These are phyloP conservation scores for Dentipellis sp. DNA, from an alignment of 768 basidiomycete genomes.

Conservation along the genomic window DNA sequence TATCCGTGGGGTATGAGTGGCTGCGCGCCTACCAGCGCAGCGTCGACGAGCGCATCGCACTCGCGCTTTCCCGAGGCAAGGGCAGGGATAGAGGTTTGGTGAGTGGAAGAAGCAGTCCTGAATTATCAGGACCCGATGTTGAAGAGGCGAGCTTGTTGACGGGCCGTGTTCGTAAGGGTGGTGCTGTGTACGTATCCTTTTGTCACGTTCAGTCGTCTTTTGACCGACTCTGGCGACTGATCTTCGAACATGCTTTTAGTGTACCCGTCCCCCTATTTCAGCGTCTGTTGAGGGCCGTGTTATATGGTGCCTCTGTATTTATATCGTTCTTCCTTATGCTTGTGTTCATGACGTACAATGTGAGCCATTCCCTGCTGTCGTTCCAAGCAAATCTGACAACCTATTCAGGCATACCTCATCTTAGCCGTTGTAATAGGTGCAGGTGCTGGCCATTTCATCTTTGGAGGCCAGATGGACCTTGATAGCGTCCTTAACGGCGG, in stretches of 20 bases:
- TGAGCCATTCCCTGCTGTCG: conserved; percentile 26
- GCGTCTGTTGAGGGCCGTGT: conserved; percentile 48
- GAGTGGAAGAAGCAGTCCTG: conserved; percentile 34
- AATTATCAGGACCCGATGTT: conserved; percentile 21
- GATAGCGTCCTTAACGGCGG: conserved; percentile 42
- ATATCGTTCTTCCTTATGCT: conserved; percentile 90
- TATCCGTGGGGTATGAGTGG: conserved; percentile 77
- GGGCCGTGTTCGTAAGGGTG: conserved; percentile 31
- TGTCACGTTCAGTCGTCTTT: neutral
- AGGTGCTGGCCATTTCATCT: conserved; percentile 74
- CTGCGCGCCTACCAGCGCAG: conserved; percentile 52
- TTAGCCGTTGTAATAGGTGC: conserved; percentile 75
- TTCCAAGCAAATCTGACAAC: neutral
- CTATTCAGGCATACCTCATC: conserved; percentile 73
- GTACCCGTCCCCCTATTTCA: conserved; percentile 38
- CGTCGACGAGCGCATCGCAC: conserved; percentile 52
- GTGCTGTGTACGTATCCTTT: conserved; percentile 33
- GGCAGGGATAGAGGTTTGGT: conserved; percentile 30
- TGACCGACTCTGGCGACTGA: neutral
- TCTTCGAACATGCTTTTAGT: conserved; percentile 21
- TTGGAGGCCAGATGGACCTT: conserved; percentile 54
- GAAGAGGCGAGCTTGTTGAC: conserved; percentile 51
- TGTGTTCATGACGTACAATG: conserved; percentile 96
- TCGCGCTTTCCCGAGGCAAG: conserved; percentile 36
- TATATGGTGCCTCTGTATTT: conserved; percentile 73